Conservation (phyloP, 2,329 filamentous ascomycete species). For the Aspergillus sp. region DNA sequence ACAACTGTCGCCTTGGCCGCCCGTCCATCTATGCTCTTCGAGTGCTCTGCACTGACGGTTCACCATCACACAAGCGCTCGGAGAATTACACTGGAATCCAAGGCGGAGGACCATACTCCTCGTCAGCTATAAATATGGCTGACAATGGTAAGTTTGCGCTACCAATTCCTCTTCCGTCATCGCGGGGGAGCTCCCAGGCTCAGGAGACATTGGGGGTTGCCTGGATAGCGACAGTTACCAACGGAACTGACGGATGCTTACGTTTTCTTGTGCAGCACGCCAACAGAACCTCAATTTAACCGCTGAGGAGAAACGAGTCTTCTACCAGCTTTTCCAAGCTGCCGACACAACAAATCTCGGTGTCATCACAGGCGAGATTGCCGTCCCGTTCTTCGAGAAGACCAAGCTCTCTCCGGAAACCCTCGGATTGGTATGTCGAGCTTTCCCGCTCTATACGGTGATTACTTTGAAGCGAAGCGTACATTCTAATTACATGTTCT, state of each 20-base stretch:
- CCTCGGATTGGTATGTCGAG: slow-evolving; percentile 75
- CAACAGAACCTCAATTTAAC: slow-evolving; percentile 80
- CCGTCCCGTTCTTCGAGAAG: slow-evolving; percentile 97
- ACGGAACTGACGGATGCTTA: slow-evolving; percentile 32
- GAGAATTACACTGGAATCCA: slow-evolving; percentile 19
- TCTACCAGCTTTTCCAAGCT: slow-evolving; percentile 88
- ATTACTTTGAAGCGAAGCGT: neutral
- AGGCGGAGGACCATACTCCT: slow-evolving; percentile 35
- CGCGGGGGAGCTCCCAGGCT: slow-evolving; percentile 16
- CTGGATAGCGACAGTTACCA: slow-evolving; percentile 21
- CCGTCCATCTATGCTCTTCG: slow-evolving; percentile 36
- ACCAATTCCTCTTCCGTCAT: neutral
- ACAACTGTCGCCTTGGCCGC: slow-evolving; percentile 29
- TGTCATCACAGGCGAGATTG: slow-evolving; percentile 93
- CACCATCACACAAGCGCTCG: slow-evolving; percentile 26
- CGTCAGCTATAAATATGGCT: slow-evolving; percentile 37
- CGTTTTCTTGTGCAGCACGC: slow-evolving; percentile 33
- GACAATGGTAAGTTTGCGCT: slow-evolving; percentile 36
- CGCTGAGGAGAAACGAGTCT: slow-evolving; percentile 89
- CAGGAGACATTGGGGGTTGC: slow-evolving; percentile 31
- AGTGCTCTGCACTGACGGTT: slow-evolving; percentile 28
- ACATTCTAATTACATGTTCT: slow-evolving; percentile 13
- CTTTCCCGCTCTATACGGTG: neutral
- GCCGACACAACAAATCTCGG: slow-evolving; percentile 91
- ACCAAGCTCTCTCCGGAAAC: slow-evolving; percentile 84